phyloP scores from a whole-genome alignment of 2,329 filamentous ascomycete species.

The Epichloe sibirici region DNA sequence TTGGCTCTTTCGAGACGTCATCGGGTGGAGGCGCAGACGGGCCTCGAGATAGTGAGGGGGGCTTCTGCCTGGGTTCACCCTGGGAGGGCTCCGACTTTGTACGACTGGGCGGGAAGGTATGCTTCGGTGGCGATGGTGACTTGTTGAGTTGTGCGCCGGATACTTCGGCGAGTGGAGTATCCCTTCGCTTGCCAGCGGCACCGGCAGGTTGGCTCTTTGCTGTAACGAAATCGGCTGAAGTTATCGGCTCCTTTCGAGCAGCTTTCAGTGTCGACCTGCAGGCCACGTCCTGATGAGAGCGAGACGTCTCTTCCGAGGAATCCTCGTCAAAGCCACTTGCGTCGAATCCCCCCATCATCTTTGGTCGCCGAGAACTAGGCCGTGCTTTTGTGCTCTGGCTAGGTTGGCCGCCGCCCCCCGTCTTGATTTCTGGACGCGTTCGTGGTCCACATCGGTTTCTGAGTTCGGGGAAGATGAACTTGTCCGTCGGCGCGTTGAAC shows the following conservation, averaged over 20 bases:
- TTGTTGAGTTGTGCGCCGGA: conserved; percentile 31
- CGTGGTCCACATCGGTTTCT: conserved; percentile 16
- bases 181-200: conserved; percentile 15
- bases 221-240: conserved; percentile 28
- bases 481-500: conserved; percentile 30
- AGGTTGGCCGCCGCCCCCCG: background rate
- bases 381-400: background rate
- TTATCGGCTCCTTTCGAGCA: conserved; percentile 13
- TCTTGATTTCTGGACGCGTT: conserved; percentile 2
- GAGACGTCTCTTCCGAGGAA: conserved; percentile 10
- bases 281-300: background rate
- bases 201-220: conserved; percentile 26
- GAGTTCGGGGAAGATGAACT: conserved; percentile 36
- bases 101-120: conserved; percentile 8
- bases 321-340: conserved; percentile 27
- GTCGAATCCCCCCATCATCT: conserved; percentile 22
- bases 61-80: conserved; percentile 5
- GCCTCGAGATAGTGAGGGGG: background rate
- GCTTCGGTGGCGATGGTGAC: conserved; percentile 22
- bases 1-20: background rate
- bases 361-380: conserved; percentile 8
- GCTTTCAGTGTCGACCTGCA: background rate
- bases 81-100: conserved; percentile 28
- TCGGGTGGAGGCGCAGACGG: conserved; percentile 7
- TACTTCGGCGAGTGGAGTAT: conserved; percentile 28